Evolutionary conservation across 106 monocot genomes (phyloP).

Genomic region (Iris macrosiphon): DNA sequence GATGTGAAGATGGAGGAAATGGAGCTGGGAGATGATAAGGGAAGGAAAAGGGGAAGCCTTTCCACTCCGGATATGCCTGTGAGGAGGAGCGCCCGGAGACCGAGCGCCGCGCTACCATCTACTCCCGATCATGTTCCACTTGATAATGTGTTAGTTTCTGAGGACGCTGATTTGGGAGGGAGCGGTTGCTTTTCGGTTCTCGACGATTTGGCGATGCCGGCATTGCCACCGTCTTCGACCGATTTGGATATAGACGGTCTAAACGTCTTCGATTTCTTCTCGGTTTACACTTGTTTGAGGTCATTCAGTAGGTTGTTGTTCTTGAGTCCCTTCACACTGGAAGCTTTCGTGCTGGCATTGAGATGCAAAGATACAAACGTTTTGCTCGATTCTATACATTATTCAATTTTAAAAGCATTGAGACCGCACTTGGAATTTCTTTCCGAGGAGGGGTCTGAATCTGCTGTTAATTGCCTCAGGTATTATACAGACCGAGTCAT

Average conservation of each 20-base stretch:
- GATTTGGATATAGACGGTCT: conserved; percentile 62
- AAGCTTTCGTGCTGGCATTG: conserved; percentile 60
- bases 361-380: conserved; percentile 43
- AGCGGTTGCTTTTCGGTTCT: background rate
- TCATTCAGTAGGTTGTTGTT: conserved; percentile 76
- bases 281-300: conserved; percentile 77
- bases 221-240: conserved; percentile 74
- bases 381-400: conserved; percentile 87
- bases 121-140: background rate
- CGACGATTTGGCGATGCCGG: conserved; percentile 14
- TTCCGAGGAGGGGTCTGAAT: conserved; percentile 50
- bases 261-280: conserved; percentile 67
- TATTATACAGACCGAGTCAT: too few relatives aligned
- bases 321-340: conserved; percentile 74
- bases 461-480: conserved; percentile 81
- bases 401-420: conserved; percentile 63
- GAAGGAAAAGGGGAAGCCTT: conserved; percentile 29
- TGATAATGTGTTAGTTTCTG: background rate
- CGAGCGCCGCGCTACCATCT: conserved; percentile 13
- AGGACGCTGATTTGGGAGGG: background rate
- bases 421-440: conserved; percentile 66
- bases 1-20: too few relatives aligned
- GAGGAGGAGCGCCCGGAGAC: conserved; percentile 68
- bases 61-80: conserved; percentile 31
- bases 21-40: conserved; percentile 1